phyloP scores from a whole-genome alignment of 2,329 filamentous ascomycete species.

The Hypocreales sp. region DNA sequence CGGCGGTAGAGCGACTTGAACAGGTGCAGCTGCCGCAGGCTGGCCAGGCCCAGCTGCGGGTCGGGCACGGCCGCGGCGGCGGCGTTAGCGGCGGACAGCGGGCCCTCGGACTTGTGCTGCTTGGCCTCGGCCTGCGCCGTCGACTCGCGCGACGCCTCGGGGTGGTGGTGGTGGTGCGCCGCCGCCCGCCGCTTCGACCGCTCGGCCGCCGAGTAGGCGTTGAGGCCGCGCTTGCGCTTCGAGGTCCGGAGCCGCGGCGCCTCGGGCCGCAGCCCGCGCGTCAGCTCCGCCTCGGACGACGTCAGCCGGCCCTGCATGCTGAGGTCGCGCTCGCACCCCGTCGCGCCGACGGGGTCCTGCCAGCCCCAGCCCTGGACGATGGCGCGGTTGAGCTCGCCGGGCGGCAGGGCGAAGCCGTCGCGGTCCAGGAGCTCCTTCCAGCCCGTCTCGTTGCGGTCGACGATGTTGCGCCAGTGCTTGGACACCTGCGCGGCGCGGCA shows the following conservation, averaged over 20 bases:
- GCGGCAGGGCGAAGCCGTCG: slow-evolving; percentile 65
- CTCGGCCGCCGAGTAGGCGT: slow-evolving; percentile 27
- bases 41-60: slow-evolving; percentile 63
- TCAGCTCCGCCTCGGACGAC: slow-evolving; percentile 36
- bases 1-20: slow-evolving; percentile 95
- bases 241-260: slow-evolving; percentile 30
- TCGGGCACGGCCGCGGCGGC: slow-evolving; percentile 73
- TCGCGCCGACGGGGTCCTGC: slow-evolving; percentile 67
- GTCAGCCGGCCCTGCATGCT: slow-evolving; percentile 40
- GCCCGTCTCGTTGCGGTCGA: slow-evolving; percentile 85
- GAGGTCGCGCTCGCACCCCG: slow-evolving; percentile 70
- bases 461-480: slow-evolving; percentile 79
- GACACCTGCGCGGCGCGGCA: slow-evolving; percentile 88
- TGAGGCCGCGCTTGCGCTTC: slow-evolving; percentile 40
- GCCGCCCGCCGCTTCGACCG: slow-evolving; percentile 38
- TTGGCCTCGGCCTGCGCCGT: slow-evolving; percentile 22
- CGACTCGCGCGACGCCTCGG: slow-evolving; percentile 24
- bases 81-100: slow-evolving; percentile 71
- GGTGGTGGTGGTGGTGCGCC: slow-evolving; percentile 25
- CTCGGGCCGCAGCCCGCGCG: slow-evolving; percentile 25
- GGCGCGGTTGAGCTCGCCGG: slow-evolving; percentile 71
- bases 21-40: slow-evolving; percentile 70
- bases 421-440: slow-evolving; percentile 87
- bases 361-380: slow-evolving; percentile 93
- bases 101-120: slow-evolving; percentile 56